Percentiles rank a stretch among this genome's conserved stretches.
Conservation (phyloP, 176 grass and related monocot species). For the Phragmites australis region DNA sequence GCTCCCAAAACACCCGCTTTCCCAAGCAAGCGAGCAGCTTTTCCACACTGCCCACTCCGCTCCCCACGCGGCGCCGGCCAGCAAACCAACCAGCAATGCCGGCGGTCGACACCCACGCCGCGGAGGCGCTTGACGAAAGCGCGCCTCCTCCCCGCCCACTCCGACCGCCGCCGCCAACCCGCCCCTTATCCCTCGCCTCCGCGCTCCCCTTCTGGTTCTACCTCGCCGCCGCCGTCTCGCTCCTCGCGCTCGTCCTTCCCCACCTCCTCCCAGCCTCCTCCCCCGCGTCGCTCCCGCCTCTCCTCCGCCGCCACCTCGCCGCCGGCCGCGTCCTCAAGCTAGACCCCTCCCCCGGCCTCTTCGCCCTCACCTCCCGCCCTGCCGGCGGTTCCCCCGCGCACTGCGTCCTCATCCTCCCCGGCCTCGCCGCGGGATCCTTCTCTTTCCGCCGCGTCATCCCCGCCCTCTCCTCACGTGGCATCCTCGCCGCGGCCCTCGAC, state of each 20-base stretch:
- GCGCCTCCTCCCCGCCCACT: background rate
- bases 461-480: constrained; percentile 34
- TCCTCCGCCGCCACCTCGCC: constrained; percentile 48
- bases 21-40: constrained; percentile 27
- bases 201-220: constrained; percentile 83
- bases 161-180: background rate
- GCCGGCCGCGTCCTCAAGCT: constrained; percentile 55
- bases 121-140: background rate
- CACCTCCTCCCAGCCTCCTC: constrained; percentile 30
- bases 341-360: constrained; percentile 42
- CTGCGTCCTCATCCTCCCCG: constrained; percentile 58
- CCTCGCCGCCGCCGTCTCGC: constrained; percentile 57
- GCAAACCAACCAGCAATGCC: constrained; percentile 31
- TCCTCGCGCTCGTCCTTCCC: constrained; percentile 61
- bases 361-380: constrained; percentile 48
- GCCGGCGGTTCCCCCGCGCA: background rate
- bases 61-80: background rate
- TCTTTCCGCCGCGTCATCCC: constrained; percentile 63
- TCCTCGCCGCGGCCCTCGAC: constrained; percentile 51
- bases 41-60: constrained; percentile 13
- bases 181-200: constrained; percentile 8
- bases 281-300: constrained; percentile 35
- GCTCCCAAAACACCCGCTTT: background rate
- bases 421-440: constrained; percentile 64
- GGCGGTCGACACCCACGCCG: background rate